These are phyloP conservation scores for Phlegmacium glaucopus DNA, from an alignment of 768 basidiomycete species.

Conservation along the genomic window DNA sequence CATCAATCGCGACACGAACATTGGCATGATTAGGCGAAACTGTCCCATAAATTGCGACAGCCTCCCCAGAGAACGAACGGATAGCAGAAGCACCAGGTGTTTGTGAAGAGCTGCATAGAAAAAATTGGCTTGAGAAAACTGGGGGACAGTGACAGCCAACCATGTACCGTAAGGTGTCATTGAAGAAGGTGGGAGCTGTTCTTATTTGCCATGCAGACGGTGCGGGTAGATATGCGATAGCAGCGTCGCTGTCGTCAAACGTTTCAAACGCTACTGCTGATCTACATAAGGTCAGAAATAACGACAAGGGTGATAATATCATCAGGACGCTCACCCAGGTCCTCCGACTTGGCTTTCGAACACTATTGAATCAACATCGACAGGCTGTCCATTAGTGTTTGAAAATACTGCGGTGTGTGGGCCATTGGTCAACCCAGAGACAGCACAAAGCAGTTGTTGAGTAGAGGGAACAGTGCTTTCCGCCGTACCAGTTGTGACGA, in stretches of 20 bases:
- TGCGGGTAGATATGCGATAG: conserved; percentile 36
- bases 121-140: neutral
- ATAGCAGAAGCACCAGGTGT: conserved; percentile 38
- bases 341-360: conserved; percentile 37
- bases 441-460: conserved; percentile 40
- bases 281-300: too few species aligned
- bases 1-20: conserved; percentile 45
- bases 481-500: conserved; percentile 32
- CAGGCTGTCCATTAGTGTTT: conserved; percentile 36
- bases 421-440: conserved; percentile 39
- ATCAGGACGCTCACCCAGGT: conserved; percentile 28
- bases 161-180: conserved; percentile 46
- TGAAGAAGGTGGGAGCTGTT: conserved; percentile 25
- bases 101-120: conserved; percentile 34
- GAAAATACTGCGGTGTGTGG: conserved; percentile 46
- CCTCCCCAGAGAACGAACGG: conserved; percentile 45
- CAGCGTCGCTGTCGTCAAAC: conserved; percentile 39
- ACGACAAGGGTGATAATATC: too few species aligned
- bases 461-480: conserved; percentile 21
- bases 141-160: conserved; percentile 10
- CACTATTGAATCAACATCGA: conserved; percentile 51
- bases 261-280: conserved; percentile 23
- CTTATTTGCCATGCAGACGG: conserved; percentile 34
- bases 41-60: conserved; percentile 52
- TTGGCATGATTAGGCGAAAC: conserved; percentile 49